phyloP scores from a whole-genome alignment of 306 rosid genomes.

The Oemleria cerasiformis region DNA sequence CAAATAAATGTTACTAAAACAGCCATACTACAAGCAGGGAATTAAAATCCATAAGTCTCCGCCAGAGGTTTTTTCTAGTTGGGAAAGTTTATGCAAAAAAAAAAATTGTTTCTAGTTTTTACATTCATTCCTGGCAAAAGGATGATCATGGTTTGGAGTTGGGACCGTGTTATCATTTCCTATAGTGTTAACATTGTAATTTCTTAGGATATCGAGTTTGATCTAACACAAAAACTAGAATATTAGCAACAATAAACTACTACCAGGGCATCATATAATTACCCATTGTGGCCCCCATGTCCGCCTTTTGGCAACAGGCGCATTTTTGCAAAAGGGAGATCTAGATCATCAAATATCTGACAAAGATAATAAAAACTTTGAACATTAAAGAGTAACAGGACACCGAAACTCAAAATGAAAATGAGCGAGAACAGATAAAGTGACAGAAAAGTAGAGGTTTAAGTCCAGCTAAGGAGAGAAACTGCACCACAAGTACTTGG shows the following conservation, averaged over 20 bases:
- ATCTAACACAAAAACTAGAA: neutral
- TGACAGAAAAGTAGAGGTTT: neutral
- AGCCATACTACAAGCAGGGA: neutral
- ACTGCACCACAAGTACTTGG: slow-evolving; percentile 87
- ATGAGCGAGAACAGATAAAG: neutral
- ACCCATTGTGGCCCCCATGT: slow-evolving; percentile 99
- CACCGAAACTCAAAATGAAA: slow-evolving; percentile 14
- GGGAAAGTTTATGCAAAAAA: neutral
- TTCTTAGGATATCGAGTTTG: slow-evolving; percentile 1
- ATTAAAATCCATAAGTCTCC: neutral
- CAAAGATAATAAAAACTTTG: slow-evolving; percentile 15
- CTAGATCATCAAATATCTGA: slow-evolving; percentile 90
- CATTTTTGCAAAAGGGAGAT: slow-evolving; percentile 84
- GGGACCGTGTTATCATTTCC: neutral
- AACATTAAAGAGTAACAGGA: slow-evolving; percentile 17
- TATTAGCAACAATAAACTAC: slow-evolving; percentile 6
- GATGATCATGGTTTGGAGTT: neutral
- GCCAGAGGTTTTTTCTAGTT: neutral
- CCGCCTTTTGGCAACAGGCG: slow-evolving; percentile 95
- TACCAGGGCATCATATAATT: slow-evolving; percentile 3
- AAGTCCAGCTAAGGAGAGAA: slow-evolving; percentile 18
- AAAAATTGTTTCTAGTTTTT: neutral
- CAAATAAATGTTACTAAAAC: neutral
- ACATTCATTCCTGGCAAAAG: neutral
- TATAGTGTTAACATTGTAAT: neutral